These are phyloP conservation scores for Phytophthora gonapodyides DNA, from an alignment of 352 stramenopile species.

Conservation along the genomic window DNA sequence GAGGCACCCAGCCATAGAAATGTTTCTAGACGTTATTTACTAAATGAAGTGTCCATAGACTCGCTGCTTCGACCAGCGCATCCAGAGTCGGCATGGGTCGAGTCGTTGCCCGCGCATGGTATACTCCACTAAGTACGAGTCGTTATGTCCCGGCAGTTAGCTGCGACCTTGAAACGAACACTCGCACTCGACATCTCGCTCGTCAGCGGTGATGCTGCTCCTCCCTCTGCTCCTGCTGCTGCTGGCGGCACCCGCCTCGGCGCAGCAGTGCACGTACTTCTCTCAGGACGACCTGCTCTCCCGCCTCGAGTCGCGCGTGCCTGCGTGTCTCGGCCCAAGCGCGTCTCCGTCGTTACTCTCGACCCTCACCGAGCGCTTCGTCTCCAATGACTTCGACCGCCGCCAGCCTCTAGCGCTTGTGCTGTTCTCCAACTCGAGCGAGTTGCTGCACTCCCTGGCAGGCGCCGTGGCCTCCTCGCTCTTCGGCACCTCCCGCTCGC, in stretches of 20 bases:
- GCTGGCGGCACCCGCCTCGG: conserved; percentile 7
- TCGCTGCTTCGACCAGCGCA: background rate
- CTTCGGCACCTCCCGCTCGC: conserved; percentile 28
- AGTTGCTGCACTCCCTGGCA: conserved; percentile 35
- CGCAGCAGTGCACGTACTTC: conserved; percentile 41
- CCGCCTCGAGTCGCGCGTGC: conserved; percentile 47
- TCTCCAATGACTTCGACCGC: conserved; percentile 61
- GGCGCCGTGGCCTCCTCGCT: conserved; percentile 42
- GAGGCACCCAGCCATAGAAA: conserved; percentile 21
- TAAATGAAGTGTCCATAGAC: conserved; percentile 18
- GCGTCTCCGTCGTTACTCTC: conserved; percentile 34
- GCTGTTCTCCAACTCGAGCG: conserved; percentile 55
- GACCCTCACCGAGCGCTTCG: conserved; percentile 48
- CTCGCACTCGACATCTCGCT: background rate
- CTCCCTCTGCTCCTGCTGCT: conserved; percentile 19
- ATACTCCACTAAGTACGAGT: conserved; percentile 19
- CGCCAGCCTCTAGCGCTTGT: conserved; percentile 55
- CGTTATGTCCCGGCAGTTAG: conserved; percentile 3
- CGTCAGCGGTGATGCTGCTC: conserved; percentile 17
- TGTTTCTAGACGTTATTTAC: conserved; percentile 34
- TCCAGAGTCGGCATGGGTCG: too few relatives aligned
- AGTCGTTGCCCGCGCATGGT: too few relatives aligned
- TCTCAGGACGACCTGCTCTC: conserved; percentile 47
- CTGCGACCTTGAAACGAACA: conserved; percentile 17
- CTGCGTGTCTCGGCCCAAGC: conserved; percentile 44